Evolutionary conservation across 2,329 filamentous ascomycete genomes (phyloP).

Genomic region (Leptographium wingfieldii): DNA sequence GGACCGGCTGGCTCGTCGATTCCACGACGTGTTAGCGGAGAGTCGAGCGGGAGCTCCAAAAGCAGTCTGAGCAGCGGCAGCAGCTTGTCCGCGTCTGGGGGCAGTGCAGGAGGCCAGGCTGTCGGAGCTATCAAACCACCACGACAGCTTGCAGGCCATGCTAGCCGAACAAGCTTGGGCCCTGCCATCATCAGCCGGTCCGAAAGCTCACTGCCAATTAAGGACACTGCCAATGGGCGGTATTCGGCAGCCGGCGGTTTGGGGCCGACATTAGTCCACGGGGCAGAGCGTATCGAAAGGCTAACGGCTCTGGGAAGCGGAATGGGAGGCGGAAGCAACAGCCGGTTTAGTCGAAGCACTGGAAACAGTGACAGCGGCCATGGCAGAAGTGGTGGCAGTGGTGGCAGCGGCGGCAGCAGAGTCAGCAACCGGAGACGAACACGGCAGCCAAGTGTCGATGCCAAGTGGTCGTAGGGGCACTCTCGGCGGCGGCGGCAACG

Average conservation of each 20-base stretch:
- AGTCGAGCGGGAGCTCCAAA: constrained; percentile 14
- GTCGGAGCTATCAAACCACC: constrained; percentile 16
- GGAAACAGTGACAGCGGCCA: neutral
- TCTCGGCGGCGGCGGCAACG: constrained; percentile 1
- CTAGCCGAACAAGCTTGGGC: constrained; percentile 17
- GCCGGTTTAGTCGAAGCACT: neutral
- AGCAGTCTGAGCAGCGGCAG: constrained; percentile 8
- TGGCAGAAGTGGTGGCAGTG: neutral
- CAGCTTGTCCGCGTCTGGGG: neutral
- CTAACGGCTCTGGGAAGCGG: constrained; percentile 8
- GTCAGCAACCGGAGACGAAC: constrained; percentile 7
- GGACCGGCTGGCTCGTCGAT: constrained; percentile 13
- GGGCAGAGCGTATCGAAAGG: constrained; percentile 5
- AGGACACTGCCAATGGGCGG: constrained; percentile 13
- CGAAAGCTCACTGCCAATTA: constrained; percentile 15
- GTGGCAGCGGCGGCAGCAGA: neutral
- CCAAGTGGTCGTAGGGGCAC: constrained; percentile 12
- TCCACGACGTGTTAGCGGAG: constrained; percentile 20
- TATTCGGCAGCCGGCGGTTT: neutral
- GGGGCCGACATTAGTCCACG: neutral
- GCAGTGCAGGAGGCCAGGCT: neutral
- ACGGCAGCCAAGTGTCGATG: constrained; percentile 10
- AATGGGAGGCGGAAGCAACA: neutral
- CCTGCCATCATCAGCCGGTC: constrained; percentile 13
- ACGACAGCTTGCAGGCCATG: constrained; percentile 16